Evolutionary conservation across 176 grass and related monocot genomes (phyloP).

Genomic region (Coix lacrymajobi): DNA sequence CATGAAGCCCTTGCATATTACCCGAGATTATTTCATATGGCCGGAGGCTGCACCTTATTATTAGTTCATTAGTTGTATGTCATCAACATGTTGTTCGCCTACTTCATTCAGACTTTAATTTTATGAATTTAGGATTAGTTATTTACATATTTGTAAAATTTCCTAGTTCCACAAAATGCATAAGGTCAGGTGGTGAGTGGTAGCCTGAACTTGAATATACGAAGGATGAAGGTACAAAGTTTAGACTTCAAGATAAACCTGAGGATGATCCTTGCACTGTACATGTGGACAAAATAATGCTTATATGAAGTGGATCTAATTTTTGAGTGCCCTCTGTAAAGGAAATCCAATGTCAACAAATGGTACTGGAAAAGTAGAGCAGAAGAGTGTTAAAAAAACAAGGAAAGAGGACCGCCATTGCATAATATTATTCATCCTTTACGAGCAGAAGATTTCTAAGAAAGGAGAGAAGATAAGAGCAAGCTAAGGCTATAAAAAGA

Average conservation of each 20-base stretch:
- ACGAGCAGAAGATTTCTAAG: not conserved
- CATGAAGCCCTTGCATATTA: too few species aligned
- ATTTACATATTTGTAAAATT: not conserved
- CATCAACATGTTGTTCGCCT: too few species aligned
- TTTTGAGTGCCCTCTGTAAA: not conserved
- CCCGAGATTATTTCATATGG: too few species aligned
- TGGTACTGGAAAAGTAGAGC: not conserved
- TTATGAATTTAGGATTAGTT: not conserved
- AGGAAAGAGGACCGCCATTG: too few species aligned
- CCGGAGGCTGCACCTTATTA: too few species aligned
- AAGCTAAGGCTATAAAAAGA: not conserved
- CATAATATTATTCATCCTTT: too few species aligned
- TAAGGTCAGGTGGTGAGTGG: not conserved
- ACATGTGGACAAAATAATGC: not conserved
- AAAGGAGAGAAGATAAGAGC: constrained; percentile 1
- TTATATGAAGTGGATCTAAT: not conserved
- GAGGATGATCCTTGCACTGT: not conserved
- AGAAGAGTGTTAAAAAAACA: not conserved
- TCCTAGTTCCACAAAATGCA: not conserved
- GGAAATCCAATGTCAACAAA: not conserved
- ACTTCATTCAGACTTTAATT: too few species aligned
- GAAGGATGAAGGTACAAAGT: not conserved
- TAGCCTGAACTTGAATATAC: not conserved
- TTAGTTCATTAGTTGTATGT: too few species aligned
- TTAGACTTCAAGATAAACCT: not conserved